Evolutionary conservation across 129 eudicot species (phyloP), one percentile per base, ranked within the genome.

Genomic region (Helichrysum umbraculigerum): DNA sequence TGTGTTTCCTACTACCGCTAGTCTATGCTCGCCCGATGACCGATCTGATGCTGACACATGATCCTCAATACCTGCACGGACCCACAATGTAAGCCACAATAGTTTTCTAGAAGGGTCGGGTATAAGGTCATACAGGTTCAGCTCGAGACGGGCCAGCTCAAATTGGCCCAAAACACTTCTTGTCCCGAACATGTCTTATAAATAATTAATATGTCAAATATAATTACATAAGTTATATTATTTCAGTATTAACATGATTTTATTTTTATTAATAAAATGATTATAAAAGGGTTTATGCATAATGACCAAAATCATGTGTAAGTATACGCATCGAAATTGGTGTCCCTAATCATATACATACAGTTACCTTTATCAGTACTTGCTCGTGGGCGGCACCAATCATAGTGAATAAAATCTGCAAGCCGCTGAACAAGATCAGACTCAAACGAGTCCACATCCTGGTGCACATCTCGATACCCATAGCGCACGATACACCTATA

Each of bases 401-500:
- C 96, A 7, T 83, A 90, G 16, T 76, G 74, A 63, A 92, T 92
- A 73, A 90, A 92, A 66, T 86, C 90, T 0, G 86, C 90, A 39
- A 90, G 76, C 78, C 81, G 70, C n/a, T 52, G 41, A 35, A 89
- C 90, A 21, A 92, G 98, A 50, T 92, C 93, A 0, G 96, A 72
- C 76, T 92, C 96, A 34, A 92, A 92, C 7, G 96, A 89, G 71
- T 89, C 93, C 9, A 89, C 88, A 59, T 92, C 98, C 79, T 89
- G 96, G 82, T 92, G 98, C 21, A 87, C 93, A 10, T 92, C 98
- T 7, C 93, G 93, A 83, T 92, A 92, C 42, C 98, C 98, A 25
- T 92, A 92, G 3, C 98, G 98, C 30, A 89, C 86, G 16, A 92
- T 92, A 76, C 98, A 92, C 83, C 98, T 79, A 68, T 92, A 92